These are phyloP conservation scores for Ceratobasidium theobromae DNA, from an alignment of 1,284 basidiomycete species.

Conservation along the genomic window DNA sequence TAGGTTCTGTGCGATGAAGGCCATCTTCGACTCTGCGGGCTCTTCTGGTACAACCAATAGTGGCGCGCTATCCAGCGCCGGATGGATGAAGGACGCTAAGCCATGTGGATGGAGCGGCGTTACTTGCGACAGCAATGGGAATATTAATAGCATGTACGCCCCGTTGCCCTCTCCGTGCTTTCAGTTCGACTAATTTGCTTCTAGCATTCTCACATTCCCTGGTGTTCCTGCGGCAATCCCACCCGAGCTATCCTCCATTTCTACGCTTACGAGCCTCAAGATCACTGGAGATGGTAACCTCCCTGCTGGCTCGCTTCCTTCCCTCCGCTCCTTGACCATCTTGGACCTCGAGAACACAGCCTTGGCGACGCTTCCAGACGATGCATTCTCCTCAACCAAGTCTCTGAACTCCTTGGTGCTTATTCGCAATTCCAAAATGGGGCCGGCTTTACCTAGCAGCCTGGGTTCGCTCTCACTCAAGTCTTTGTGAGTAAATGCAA, in stretches of 20 bases:
- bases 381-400: constrained; percentile 43
- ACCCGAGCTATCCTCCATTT: constrained; percentile 46
- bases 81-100: constrained; percentile 52
- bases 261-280: constrained; percentile 48
- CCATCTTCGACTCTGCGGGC: constrained; percentile 51
- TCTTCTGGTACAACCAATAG: constrained; percentile 42
- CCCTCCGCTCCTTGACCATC: constrained; percentile 46
- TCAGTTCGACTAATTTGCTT: background rate
- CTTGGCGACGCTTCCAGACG: constrained; percentile 44
- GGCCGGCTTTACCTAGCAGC: constrained; percentile 47
- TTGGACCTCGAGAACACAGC: constrained; percentile 54
- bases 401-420: constrained; percentile 49
- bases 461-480: constrained; percentile 44
- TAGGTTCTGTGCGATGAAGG: constrained; percentile 51
- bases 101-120: constrained; percentile 57
- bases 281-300: constrained; percentile 49
- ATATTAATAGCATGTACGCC: constrained; percentile 51
- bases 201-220: constrained; percentile 50
- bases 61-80: constrained; percentile 48
- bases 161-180: background rate
- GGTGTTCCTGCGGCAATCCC: constrained; percentile 52
- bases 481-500: constrained; percentile 46
- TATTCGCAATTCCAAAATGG: constrained; percentile 51
- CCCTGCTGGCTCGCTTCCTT: constrained; percentile 49
- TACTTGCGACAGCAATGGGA: constrained; percentile 48